Conservation (phyloP, 305 asterid genomes). For the Fraxinus albicans region DNA sequence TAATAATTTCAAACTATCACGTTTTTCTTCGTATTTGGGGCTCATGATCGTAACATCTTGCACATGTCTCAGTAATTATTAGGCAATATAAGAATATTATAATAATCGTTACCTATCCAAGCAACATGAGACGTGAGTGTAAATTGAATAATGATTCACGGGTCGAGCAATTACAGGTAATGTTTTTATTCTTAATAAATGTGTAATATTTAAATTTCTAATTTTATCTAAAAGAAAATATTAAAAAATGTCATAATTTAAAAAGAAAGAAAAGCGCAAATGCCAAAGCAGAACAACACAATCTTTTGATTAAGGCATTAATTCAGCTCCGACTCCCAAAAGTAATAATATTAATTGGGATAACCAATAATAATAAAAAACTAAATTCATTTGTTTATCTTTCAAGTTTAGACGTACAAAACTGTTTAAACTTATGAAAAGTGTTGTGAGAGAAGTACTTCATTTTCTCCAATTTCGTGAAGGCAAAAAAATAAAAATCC, state of each 20-base stretch:
- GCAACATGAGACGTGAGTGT: neutral
- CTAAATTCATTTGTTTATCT: neutral
- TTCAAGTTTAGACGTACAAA: too few species aligned
- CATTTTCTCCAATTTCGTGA: neutral
- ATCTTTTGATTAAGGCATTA: conserved; percentile 4
- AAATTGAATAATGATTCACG: neutral
- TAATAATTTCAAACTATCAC: too few species aligned
- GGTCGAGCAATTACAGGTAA: neutral
- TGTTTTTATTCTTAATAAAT: neutral
- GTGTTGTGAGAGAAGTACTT: conserved; percentile 23
- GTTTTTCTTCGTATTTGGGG: neutral
- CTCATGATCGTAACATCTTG: neutral
- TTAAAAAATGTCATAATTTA: too few species aligned
- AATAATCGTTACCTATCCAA: neutral
- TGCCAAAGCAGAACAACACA: neutral
- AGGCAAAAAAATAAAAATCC: neutral
- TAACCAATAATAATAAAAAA: conserved; percentile 50
- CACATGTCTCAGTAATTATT: neutral
- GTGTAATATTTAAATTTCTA: neutral
- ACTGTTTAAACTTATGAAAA: neutral
- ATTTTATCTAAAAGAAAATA: neutral
- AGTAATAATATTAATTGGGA: conserved; percentile 75
- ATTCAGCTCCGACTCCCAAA: conserved; percentile 46
- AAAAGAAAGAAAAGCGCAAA: neutral
- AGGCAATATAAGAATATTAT: neutral